These are phyloP conservation scores for Umbelopsis sp. DNA, from an alignment of 192 early-diverging fungal genomes.

Conservation along the genomic window DNA sequence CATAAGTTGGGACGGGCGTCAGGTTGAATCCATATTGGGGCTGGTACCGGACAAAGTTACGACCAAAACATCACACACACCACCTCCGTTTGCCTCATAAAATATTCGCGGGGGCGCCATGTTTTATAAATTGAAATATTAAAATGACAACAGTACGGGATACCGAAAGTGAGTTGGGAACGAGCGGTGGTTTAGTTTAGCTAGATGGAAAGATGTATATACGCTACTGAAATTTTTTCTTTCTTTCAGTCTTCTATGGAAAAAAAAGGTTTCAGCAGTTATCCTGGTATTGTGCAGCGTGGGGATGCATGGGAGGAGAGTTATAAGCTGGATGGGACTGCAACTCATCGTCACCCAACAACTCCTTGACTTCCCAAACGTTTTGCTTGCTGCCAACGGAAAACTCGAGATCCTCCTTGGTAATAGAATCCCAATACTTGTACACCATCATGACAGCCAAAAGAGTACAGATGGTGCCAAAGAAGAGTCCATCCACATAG, in stretches of 20 bases:
- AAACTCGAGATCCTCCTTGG: conserved; percentile 92
- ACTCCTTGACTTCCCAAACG: conserved; percentile 83
- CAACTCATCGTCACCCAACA: conserved; percentile 56
- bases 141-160: too few species aligned
- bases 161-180: too few species aligned
- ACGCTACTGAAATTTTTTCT: too few species aligned
- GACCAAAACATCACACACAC: too few species aligned
- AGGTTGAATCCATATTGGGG: neutral
- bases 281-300: neutral
- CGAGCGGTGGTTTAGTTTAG: too few species aligned
- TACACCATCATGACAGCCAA: conserved; percentile 94
- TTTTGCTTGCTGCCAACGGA: conserved; percentile 82
- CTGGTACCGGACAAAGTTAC: neutral
- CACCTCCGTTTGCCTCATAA: too few species aligned
- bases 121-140: too few species aligned
- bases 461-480: conserved; percentile 77
- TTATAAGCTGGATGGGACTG: neutral
- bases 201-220: too few species aligned
- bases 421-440: conserved; percentile 94
- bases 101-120: too few species aligned
- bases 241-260: too few species aligned
- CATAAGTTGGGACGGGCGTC: neutral
- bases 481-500: conserved; percentile 92
- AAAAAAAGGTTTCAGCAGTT: neutral
- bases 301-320: conserved; percentile 14